Conservation (phyloP, 352 stramenopile species). For the Aphanomyces astaci region DNA sequence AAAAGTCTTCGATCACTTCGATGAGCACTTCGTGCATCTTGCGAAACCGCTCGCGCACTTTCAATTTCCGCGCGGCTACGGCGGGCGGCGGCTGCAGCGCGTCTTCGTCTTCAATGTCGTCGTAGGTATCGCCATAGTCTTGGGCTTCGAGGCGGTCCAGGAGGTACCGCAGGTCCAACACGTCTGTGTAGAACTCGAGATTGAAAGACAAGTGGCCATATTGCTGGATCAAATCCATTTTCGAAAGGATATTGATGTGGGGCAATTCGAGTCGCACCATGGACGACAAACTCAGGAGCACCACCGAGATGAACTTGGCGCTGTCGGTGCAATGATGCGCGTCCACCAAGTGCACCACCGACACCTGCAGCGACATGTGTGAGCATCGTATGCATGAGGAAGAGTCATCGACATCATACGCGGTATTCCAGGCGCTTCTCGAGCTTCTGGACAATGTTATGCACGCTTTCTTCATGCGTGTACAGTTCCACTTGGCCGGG, state of each 20-base stretch:
- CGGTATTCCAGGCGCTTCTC: conserved; percentile 77
- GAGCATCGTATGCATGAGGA: conserved; percentile 25
- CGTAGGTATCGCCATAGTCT: conserved; percentile 23
- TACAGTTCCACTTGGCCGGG: conserved; percentile 99
- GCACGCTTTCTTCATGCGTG: conserved; percentile 96
- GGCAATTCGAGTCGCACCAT: conserved; percentile 98
- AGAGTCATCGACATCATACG: conserved; percentile 32
- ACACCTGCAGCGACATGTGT: conserved; percentile 44
- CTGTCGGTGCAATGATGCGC: conserved; percentile 90
- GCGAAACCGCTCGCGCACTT: conserved; percentile 47
- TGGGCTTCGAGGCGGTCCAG: conserved; percentile 57
- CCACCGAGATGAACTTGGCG: conserved; percentile 96
- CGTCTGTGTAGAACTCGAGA: conserved; percentile 84
- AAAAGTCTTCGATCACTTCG: conserved; percentile 83
- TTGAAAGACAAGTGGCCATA: conserved; percentile 85
- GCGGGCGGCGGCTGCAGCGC: conserved; percentile 26
- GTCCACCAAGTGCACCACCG: conserved; percentile 94
- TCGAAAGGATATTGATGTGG: conserved; percentile 98
- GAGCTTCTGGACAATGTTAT: conserved; percentile 92
- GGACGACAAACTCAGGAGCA: conserved; percentile 93
- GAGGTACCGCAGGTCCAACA: conserved; percentile 75
- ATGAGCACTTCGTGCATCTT: conserved; percentile 79
- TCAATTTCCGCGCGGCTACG: conserved; percentile 24
- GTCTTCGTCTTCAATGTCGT: conserved; percentile 20
- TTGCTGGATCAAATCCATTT: conserved; percentile 96